A percentile compares a stretch with the other conserved stretches of the same genome.
phyloP scores from a whole-genome alignment of 2,329 filamentous ascomycete genomes.

The Fusarium sp. region DNA sequence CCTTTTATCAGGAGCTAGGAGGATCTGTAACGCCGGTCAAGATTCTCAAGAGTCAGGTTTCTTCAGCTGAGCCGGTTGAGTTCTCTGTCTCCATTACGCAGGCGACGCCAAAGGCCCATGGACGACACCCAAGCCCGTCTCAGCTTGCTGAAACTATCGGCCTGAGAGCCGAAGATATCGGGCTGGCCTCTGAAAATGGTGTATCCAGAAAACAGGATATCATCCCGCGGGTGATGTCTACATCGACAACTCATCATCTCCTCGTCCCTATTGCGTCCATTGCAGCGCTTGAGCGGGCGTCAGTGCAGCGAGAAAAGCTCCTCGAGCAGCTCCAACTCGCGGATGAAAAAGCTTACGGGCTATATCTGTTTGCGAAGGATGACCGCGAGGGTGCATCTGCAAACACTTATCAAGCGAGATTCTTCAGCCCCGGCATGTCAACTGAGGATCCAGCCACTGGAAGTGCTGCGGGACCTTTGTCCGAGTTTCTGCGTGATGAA shows the following conservation, averaged over 20 bases:
- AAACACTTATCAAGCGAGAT: constrained; percentile 29
- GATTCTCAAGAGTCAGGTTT: neutral
- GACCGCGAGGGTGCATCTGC: neutral
- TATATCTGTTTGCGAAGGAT: constrained; percentile 3
- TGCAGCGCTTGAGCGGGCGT: neutral
- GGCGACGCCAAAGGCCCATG: neutral
- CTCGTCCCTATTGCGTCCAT: constrained; percentile 2
- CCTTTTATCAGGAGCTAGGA: constrained; percentile 1
- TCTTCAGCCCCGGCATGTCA: constrained; percentile 40
- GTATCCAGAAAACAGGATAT: neutral
- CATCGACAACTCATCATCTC: neutral
- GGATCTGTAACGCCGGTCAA: neutral
- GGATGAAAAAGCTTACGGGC: neutral
- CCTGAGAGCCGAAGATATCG: neutral
- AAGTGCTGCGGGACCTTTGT: constrained; percentile 36
- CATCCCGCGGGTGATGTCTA: constrained; percentile 1
- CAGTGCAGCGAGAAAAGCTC: neutral
- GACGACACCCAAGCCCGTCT: neutral
- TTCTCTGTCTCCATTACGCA: constrained; percentile 5
- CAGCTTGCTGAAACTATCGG: constrained; percentile 5
- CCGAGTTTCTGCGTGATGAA: constrained; percentile 22
- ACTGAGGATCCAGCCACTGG: constrained; percentile 39
- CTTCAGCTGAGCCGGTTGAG: neutral
- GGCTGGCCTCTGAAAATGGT: neutral
- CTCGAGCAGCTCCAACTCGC: neutral